Evolutionary conservation across 306 rosid species (phyloP).

Genomic region (Fragaria ananassa): DNA sequence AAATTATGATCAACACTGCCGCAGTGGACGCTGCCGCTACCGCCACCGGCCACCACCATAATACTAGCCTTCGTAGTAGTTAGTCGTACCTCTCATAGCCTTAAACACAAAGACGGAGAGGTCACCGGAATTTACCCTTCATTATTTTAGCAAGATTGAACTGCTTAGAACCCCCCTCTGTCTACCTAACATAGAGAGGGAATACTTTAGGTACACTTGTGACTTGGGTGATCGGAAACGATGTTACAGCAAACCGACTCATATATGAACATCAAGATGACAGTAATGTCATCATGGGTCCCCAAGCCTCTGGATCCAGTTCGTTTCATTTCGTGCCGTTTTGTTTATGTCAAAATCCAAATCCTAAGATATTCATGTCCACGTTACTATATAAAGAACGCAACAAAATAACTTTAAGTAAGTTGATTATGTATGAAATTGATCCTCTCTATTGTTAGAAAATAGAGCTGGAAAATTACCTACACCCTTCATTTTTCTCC

Average conservation of each 20-base stretch:
- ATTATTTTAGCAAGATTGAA: background rate
- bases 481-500: background rate
- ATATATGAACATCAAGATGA: background rate
- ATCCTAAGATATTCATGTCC: background rate
- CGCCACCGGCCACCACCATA: background rate
- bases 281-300: constrained; percentile 11
- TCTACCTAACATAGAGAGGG: background rate
- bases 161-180: background rate
- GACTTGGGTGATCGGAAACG: background rate
- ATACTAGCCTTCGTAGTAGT: background rate
- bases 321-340: background rate
- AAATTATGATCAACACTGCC: too few species aligned
- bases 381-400: too few species aligned
- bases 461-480: background rate
- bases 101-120: background rate
- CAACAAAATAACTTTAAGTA: too few species aligned
- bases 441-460: background rate
- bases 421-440: too few species aligned
- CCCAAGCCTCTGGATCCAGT: constrained; percentile 14
- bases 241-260: background rate
- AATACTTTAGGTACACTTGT: background rate
- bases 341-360: constrained; percentile 24
- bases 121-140: background rate
- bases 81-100: background rate
- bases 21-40: background rate